Evolutionary conservation across 257 asterid genomes (phyloP).

Genomic region (Prunella vulgaris): DNA sequence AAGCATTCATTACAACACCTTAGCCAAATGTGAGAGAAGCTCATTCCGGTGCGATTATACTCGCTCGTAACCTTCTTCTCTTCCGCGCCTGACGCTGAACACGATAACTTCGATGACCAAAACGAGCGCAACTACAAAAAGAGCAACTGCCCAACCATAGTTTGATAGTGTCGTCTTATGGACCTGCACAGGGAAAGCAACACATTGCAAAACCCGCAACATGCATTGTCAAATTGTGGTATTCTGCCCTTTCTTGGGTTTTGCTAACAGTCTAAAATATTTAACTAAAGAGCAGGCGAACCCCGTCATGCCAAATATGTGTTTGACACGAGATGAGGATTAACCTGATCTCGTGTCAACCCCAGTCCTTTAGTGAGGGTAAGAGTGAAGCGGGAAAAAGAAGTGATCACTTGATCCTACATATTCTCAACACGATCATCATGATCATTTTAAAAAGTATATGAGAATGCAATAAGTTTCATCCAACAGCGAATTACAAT

Average conservation of each 20-base stretch:
- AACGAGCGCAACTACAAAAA: conserved; percentile 29
- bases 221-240: neutral
- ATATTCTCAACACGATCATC: too few species aligned
- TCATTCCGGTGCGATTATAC: conserved; percentile 17
- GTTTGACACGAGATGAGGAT: too few species aligned
- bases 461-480: too few species aligned
- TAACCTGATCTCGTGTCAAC: too few species aligned
- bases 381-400: too few species aligned
- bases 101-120: conserved; percentile 17
- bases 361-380: too few species aligned
- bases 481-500: too few species aligned
- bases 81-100: conserved; percentile 19
- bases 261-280: too few species aligned
- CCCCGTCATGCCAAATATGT: too few species aligned
- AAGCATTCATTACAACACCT: neutral
- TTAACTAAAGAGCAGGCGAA: too few species aligned
- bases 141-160: conserved; percentile 27
- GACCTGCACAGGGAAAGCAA: conserved; percentile 30
- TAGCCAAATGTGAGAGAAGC: conserved; percentile 2
- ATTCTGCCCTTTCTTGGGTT: neutral
- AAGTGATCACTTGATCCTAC: too few species aligned
- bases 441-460: too few species aligned
- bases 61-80: conserved; percentile 41
- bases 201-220: neutral
- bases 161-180: conserved; percentile 10